A percentile compares a stretch with the other conserved stretches of the same genome.
Conservation (phyloP, 192 early-diverging fungal genomes). For the Umbelopsis vinacea region DNA sequence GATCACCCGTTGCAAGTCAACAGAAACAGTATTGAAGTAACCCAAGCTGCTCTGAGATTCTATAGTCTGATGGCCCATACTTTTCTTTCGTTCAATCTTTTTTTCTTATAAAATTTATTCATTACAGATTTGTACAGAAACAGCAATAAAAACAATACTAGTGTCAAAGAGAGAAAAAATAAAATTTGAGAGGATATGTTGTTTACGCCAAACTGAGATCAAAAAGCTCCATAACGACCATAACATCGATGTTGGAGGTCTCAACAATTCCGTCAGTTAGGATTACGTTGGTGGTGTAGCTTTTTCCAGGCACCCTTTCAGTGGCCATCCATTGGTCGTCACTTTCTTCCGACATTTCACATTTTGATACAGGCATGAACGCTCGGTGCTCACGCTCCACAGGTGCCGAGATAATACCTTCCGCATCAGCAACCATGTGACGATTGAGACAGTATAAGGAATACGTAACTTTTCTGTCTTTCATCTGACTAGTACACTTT, state of each 20-base stretch:
- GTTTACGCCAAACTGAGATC: conserved; percentile 14
- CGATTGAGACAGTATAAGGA: conserved; percentile 35
- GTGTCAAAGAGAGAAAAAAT: neutral
- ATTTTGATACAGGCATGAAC: conserved; percentile 33
- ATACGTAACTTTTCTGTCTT: conserved; percentile 30
- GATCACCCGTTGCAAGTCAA: neutral
- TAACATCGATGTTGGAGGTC: conserved; percentile 33
- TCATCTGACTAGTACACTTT: neutral
- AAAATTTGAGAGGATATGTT: neutral
- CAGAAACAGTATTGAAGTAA: conserved; percentile 7
- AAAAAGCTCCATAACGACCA: conserved; percentile 36
- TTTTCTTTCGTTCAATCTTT: neutral
- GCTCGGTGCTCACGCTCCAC: conserved; percentile 41
- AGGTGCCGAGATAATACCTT: neutral
- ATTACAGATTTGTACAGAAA: conserved; percentile 1
- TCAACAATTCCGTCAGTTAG: conserved; percentile 7
- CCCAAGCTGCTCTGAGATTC: conserved; percentile 9
- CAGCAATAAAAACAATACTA: neutral
- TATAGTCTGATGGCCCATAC: conserved; percentile 12
- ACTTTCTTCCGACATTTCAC: neutral
- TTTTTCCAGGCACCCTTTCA: conserved; percentile 4
- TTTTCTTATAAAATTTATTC: neutral
- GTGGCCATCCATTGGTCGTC: neutral
- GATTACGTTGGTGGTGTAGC: conserved; percentile 28
- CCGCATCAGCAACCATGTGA: conserved; percentile 19